These are phyloP conservation scores for Rhodotorula sp. DNA, from an alignment of 1,284 basidiomycete species.

Conservation along the genomic window DNA sequence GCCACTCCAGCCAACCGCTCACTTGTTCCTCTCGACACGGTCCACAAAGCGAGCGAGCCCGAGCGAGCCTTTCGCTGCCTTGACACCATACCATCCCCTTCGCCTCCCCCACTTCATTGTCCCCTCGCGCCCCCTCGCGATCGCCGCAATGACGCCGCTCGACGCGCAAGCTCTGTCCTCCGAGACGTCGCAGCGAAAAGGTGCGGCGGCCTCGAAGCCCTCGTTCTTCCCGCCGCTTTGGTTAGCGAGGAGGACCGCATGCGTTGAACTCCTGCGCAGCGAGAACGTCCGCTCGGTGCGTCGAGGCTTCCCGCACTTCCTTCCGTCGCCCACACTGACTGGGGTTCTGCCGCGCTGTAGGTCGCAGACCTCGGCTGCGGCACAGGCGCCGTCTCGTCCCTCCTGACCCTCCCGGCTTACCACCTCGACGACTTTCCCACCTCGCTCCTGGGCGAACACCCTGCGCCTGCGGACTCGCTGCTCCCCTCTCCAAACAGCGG, in stretches of 20 bases:
- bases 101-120: no score
- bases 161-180: not conserved
- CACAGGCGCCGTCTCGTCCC: slow-evolving; percentile 68
- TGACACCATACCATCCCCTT: no score
- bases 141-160: no score
- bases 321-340: not conserved
- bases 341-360: slow-evolving; percentile 51
- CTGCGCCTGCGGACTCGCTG: not conserved
- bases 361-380: slow-evolving; percentile 78
- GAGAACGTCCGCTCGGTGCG: slow-evolving; percentile 63
- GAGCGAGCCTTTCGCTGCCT: no score
- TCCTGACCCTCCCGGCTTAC: slow-evolving; percentile 69
- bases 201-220: not conserved
- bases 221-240: slow-evolving; percentile 69
- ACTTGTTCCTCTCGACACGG: no score
- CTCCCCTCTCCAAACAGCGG: not conserved
- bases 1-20: no score
- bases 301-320: slow-evolving; percentile 8
- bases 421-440: slow-evolving; percentile 56
- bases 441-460: not conserved
- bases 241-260: slow-evolving; percentile 69
- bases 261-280: slow-evolving; percentile 63
- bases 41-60: no score
- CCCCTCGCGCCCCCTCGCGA: not conserved
- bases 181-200: no score